Conservation (phyloP, 352 stramenopile genomes). For the Phytopythium oedochilum region DNA sequence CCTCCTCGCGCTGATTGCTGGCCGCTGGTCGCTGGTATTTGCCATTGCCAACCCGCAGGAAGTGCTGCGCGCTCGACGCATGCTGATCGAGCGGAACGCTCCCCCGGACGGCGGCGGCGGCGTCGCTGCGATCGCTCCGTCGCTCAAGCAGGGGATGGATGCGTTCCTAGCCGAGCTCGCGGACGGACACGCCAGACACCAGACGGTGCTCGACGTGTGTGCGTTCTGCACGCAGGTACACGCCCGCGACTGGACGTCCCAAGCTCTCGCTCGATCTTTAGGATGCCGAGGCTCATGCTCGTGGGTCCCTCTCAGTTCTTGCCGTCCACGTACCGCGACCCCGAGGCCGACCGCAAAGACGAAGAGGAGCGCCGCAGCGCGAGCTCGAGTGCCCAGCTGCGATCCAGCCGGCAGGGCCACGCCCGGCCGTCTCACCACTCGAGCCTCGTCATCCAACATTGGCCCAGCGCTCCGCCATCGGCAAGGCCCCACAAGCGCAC, state of each 20-base stretch:
- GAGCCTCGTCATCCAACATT: conserved; percentile 8
- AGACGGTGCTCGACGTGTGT: conserved; percentile 2
- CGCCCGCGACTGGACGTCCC: no score
- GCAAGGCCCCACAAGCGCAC: background rate
- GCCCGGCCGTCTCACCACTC: background rate
- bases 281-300: no score
- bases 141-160: conserved; percentile 5
- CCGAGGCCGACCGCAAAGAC: background rate
- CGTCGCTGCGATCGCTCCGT: background rate
- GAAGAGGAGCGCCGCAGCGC: conserved; percentile 1
- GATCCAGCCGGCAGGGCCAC: background rate
- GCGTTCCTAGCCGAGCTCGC: conserved; percentile 4
- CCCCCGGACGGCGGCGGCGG: conserved; percentile 1
- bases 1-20: no score
- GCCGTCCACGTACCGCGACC: background rate
- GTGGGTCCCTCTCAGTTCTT: conserved; percentile 1
- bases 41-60: no score
- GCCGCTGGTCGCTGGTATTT: background rate
- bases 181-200: background rate
- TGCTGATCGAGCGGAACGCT: conserved; percentile 7
- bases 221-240: conserved; percentile 8
- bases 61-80: conserved; percentile 5
- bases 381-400: background rate
- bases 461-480: background rate
- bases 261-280: no score